A percentile compares a stretch with the other conserved stretches of the same genome.
Evolutionary conservation across 2,329 filamentous ascomycete genomes (phyloP).

Genomic region (Exophiala oligosperma): DNA sequence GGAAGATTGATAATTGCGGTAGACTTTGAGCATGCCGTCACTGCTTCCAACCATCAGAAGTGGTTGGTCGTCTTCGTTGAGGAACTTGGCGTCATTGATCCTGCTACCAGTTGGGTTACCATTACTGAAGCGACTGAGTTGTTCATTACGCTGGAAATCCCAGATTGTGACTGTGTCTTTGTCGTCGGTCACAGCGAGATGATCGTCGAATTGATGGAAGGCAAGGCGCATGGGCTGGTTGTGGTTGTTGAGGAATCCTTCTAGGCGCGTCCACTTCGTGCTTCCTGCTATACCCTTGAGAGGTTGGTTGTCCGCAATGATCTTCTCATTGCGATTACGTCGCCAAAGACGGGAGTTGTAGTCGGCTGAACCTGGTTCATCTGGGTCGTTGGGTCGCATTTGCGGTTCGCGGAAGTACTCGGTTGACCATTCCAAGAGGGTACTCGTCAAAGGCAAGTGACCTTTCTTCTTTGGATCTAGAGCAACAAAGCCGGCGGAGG

Average conservation of each 20-base stretch:
- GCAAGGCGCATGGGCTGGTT: constrained; percentile 90
- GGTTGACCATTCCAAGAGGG: constrained; percentile 91
- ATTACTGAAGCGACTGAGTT: constrained; percentile 85
- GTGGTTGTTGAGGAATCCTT: constrained; percentile 82
- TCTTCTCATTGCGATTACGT: constrained; percentile 86
- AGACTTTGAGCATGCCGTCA: constrained; percentile 91
- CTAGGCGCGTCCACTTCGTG: constrained; percentile 81
- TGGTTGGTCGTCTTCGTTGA: constrained; percentile 97
- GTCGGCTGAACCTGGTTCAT: constrained; percentile 92
- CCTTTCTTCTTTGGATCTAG: constrained; percentile 56
- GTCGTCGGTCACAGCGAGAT: constrained; percentile 90
- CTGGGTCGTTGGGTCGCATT: constrained; percentile 94
- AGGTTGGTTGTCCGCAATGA: constrained; percentile 88
- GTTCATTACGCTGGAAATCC: constrained; percentile 81
- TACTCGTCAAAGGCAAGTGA: constrained; percentile 73
- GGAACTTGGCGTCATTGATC: constrained; percentile 93
- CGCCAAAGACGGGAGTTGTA: constrained; percentile 96
- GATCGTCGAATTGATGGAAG: constrained; percentile 97
- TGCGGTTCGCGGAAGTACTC: constrained; percentile 98
- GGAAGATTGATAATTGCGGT: constrained; percentile 82
- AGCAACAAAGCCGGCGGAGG: constrained; percentile 72
- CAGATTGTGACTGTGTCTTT: constrained; percentile 76
- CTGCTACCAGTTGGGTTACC: constrained; percentile 87
- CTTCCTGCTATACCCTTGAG: constrained; percentile 84
- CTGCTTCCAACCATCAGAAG: constrained; percentile 93